Evolutionary conservation across 495 filamentous ascomycete genomes (phyloP).

Genomic region (Astrothelium subdiscretum): DNA sequence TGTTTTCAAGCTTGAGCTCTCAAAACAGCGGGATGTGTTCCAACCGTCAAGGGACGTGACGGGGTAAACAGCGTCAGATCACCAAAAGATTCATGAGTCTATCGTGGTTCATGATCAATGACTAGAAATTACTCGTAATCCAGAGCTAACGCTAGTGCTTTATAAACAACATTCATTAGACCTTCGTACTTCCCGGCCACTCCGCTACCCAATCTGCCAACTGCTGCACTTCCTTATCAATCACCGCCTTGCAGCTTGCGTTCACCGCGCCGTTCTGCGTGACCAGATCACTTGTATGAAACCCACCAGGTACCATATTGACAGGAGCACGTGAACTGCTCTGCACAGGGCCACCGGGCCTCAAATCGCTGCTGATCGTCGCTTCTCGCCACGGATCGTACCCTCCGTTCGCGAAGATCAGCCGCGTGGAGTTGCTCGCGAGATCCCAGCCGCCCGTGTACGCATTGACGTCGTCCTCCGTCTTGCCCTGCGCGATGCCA

Average conservation of each 20-base stretch:
- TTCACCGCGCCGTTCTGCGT: constrained; percentile 35
- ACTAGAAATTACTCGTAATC: neutral
- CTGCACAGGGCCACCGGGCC: constrained; percentile 42
- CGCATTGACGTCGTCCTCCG: constrained; percentile 43
- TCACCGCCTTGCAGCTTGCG: constrained; percentile 26
- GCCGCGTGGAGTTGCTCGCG: constrained; percentile 43
- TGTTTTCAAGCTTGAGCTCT: neutral
- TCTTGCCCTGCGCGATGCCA: constrained; percentile 40
- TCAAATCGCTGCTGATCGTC: constrained; percentile 38
- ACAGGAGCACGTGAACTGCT: constrained; percentile 35
- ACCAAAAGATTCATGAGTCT: no score
- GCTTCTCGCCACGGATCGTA: constrained; percentile 49
- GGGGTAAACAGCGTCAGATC: no score
- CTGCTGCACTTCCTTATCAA: constrained; percentile 33
- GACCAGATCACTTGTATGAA: constrained; percentile 42
- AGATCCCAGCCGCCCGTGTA: constrained; percentile 49
- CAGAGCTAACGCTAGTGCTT: no score
- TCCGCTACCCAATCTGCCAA: constrained; percentile 41
- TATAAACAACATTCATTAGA: no score
- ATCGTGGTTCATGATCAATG: neutral
- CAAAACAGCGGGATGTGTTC: neutral
- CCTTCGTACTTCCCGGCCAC: neutral
- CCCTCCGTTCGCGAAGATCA: constrained; percentile 53
- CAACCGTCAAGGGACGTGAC: no score
- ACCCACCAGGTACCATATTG: constrained; percentile 43